Evolutionary conservation across 345 rosid genomes (phyloP), one percentile per base, ranked within the genome.

Genomic region (thale cress (Arabidopsis thaliana)): DNA sequence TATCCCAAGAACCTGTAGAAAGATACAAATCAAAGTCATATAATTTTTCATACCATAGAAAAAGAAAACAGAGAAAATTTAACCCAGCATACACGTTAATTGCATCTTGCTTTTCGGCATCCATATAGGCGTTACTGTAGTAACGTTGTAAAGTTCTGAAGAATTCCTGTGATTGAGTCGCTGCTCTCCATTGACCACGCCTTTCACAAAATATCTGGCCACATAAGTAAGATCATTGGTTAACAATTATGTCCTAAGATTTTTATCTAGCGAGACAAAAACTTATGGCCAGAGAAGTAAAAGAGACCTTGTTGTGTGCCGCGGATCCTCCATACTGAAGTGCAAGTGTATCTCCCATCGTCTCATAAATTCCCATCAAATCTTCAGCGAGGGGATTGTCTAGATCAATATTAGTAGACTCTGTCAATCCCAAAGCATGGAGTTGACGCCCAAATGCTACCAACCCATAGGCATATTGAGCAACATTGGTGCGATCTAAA

Each of bases 151-250:
- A 67, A 57, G 90, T 85, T 86, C 96, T 85, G 56, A 92, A 84
- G 60, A 95, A 76, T 72, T 95, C 99, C 80, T 95, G 99, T 53
- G 99, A 95, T 67, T 90, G 99, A 1, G 93, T 92, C 28, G 99
- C 93, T 2, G 99, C 92, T 85, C 85, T 90, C 99, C 99, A 95
- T 65, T 92, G 99, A 65, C 99, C 99, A 83, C 99, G 91, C 82
- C 89, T 87, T 82, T 95, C 88, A 74, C 86, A 90, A 80, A 95
- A 95, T 71, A 95, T 90, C 99, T 95, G 87, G 59, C 67, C 58
- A 72, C 58, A 65, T 40, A 37, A 61, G 59, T 38, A 81, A 66
- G 59, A 73, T 14, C 42, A 59, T 4, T 13, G 49, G 42, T 65
- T 36, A 51, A 24, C 49, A 40, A 28, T 23, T 22, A 45, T 45